Conservation (phyloP, 495 filamentous ascomycete genomes). For the Neurospora pannonica region DNA sequence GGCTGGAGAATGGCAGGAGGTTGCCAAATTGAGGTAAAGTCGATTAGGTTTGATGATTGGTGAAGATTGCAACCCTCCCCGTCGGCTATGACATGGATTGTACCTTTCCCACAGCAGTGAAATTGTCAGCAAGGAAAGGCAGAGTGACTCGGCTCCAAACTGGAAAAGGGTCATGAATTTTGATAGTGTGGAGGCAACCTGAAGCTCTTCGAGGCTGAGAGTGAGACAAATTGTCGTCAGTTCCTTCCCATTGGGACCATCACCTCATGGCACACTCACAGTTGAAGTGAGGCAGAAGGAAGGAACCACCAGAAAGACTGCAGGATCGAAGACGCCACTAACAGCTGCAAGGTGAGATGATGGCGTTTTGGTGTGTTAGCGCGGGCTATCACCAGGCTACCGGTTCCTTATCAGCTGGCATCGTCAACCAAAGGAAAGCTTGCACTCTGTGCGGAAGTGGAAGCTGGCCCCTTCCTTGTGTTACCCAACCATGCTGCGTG, state of each 20-base stretch:
- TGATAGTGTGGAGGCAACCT: background rate
- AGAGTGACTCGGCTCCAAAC: background rate
- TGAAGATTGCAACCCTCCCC: background rate
- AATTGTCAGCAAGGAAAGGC: background rate
- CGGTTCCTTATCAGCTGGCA: background rate
- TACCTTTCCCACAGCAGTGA: background rate
- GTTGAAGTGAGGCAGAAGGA: background rate
- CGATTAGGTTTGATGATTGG: background rate
- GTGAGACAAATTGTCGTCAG: background rate
- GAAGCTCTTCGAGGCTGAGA: background rate
- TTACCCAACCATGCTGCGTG: background rate
- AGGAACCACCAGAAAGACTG: background rate
- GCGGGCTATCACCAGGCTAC: background rate
- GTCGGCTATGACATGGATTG: background rate
- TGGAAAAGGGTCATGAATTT: background rate
- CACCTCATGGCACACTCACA: background rate
- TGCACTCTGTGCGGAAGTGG: background rate
- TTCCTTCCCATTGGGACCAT: background rate
- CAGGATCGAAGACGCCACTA: background rate
- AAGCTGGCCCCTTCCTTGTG: background rate
- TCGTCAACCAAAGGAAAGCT: background rate
- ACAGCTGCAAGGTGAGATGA: background rate
- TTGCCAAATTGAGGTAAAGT: background rate
- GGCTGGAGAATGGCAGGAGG: background rate
- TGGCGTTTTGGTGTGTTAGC: background rate